Evolutionary conservation across 2,329 filamentous ascomycete genomes (phyloP).

Genomic region (Cladosporium oxysporum): DNA sequence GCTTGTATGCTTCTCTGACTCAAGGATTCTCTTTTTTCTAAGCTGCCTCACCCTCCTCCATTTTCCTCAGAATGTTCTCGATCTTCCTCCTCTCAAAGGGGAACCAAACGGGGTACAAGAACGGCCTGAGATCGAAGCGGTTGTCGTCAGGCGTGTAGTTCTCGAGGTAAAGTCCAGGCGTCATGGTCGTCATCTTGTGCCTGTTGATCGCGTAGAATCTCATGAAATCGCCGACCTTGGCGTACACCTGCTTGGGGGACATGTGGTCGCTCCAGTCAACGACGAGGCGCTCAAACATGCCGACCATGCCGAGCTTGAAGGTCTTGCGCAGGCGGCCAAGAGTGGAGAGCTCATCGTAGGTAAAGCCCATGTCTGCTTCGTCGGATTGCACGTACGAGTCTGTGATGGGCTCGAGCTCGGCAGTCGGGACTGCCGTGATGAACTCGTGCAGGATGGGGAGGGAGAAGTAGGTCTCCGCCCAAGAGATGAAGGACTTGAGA

Average conservation of each 20-base stretch:
- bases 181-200: constrained; percentile 65
- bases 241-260: constrained; percentile 36
- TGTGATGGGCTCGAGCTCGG: constrained; percentile 64
- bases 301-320: constrained; percentile 55
- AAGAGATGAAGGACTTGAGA: constrained; percentile 71
- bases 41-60: constrained; percentile 39
- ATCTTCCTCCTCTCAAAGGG: constrained; percentile 53
- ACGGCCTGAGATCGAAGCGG: constrained; percentile 58
- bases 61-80: constrained; percentile 47
- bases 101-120: constrained; percentile 53
- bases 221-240: constrained; percentile 51
- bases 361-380: constrained; percentile 57
- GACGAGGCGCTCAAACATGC: constrained; percentile 56
- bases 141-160: constrained; percentile 55
- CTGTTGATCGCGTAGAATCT: constrained; percentile 64
- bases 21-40: no score
- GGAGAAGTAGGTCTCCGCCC: constrained; percentile 59
- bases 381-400: constrained; percentile 61
- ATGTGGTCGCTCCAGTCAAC: constrained; percentile 50
- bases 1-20: neutral
- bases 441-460: constrained; percentile 68
- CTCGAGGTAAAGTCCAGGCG: constrained; percentile 57
- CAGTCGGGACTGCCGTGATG: constrained; percentile 56
- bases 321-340: constrained; percentile 59
- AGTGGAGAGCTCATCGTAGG: constrained; percentile 56